Evolutionary conservation across 305 asterid species (phyloP), one percentile per base, ranked within the genome.

Genomic region (Fraxinus velutina): DNA sequence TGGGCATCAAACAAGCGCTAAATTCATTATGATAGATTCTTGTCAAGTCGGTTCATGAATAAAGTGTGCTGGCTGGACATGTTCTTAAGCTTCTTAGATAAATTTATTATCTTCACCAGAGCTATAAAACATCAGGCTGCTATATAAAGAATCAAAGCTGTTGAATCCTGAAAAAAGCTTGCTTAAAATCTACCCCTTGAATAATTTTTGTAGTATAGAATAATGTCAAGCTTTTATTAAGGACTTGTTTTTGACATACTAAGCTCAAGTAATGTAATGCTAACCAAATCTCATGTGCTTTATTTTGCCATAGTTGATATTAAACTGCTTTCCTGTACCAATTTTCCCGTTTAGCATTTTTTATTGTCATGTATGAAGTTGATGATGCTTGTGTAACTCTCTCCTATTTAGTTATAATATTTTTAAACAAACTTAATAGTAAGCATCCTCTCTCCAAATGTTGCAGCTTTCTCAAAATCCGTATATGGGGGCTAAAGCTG

Each of bases 391-490:
- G 39, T 78, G n/a, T 66, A 4, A 22, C 12, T 33, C 55, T 33
- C 55, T 15, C 6, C 17, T 79, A 42, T 73, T 0, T 27, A 34
- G 32, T 52, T 37, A 37, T 34, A 34, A 8, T 7, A 70, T 9
- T 81, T 33, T 27, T 1, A 27, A 64, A 39, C 71, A 17, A 36
- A 80, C 17, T 78, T 1, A 52, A 50, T 15, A n/a, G 62, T 50
- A 50, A 50, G 62, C 21, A 4, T 50, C 22, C 62, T 15, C 62
- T 50, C 50, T 71, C 39, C 60, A 74, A 80, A 39, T 83, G 86
- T 4, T 85, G 90, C 98, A 93, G 97, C 79, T 93, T 78, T 93
- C 98, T 77, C 98, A 94, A 85, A 80, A 92, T 76, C 94, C 98
- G 29, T 90, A 86, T 78, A 82, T 84, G 90, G 94, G 97, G 42